phyloP scores from a whole-genome alignment of 768 basidiomycete species.

The Leccinum disarticulatum region DNA sequence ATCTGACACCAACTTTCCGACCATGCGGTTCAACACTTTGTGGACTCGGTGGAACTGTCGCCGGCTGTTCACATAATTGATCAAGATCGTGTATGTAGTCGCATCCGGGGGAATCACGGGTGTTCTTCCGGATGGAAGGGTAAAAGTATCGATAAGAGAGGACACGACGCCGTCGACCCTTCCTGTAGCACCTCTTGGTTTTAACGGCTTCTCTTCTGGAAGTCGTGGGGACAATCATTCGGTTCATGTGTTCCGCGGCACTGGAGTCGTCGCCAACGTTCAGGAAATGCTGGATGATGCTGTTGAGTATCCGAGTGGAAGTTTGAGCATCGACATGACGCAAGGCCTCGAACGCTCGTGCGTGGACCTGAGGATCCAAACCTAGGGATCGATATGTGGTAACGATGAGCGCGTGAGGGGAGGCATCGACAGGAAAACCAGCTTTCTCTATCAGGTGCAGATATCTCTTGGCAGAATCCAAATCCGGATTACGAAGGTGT shows the following conservation, averaged over 20 bases:
- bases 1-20: constrained; percentile 38
- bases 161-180: constrained; percentile 29
- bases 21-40: constrained; percentile 49
- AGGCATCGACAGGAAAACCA: constrained; percentile 51
- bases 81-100: constrained; percentile 61
- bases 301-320: constrained; percentile 64
- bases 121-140: constrained; percentile 3
- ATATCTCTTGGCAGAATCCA: constrained; percentile 51
- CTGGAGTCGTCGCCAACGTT: constrained; percentile 51
- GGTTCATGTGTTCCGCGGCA: constrained; percentile 47
- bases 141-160: constrained; percentile 1
- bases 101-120: constrained; percentile 45
- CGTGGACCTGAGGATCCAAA: constrained; percentile 52
- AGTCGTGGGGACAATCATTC: constrained; percentile 47
- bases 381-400: constrained; percentile 61
- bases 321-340: constrained; percentile 37
- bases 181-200: constrained; percentile 28
- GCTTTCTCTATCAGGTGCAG: constrained; percentile 56
- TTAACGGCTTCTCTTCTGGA: constrained; percentile 25
- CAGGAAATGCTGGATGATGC: constrained; percentile 59
- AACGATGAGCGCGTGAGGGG: constrained; percentile 61
- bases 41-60: constrained; percentile 47
- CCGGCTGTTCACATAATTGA: constrained; percentile 50
- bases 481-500: constrained; percentile 66
- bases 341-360: constrained; percentile 49